These are phyloP conservation scores for Trypethelium eluteriae DNA, from an alignment of 495 filamentous ascomycete species.

Conservation along the genomic window DNA sequence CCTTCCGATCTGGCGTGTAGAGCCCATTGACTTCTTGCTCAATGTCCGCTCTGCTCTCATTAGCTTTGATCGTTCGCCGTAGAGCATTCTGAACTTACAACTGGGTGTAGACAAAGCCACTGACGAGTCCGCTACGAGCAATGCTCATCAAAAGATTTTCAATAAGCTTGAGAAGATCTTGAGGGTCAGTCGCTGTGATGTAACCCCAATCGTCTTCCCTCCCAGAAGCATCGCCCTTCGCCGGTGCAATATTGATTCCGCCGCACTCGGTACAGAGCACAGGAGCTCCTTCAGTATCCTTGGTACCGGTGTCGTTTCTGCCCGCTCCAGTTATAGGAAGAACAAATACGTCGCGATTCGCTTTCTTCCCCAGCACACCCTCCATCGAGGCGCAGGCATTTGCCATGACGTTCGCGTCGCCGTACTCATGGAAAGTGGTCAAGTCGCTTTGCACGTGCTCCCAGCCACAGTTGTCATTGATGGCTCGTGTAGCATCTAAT, in stretches of 20 bases:
- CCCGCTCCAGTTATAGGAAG: conserved; percentile 32
- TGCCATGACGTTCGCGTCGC: conserved; percentile 43
- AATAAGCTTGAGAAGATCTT: conserved; percentile 27
- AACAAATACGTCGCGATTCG: conserved; percentile 43
- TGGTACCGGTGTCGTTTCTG: conserved; percentile 37
- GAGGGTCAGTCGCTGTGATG: conserved; percentile 27
- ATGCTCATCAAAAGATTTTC: conserved; percentile 28
- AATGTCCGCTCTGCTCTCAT: conserved; percentile 26
- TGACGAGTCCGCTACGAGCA: conserved; percentile 24
- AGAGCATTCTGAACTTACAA: conserved; percentile 17
- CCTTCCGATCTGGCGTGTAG: conserved; percentile 28
- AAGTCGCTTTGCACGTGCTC: conserved; percentile 53
- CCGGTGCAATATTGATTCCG: conserved; percentile 50
- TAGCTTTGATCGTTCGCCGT: background rate
- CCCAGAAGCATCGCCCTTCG: conserved; percentile 25
- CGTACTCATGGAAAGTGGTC: conserved; percentile 56
- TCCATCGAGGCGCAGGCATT: conserved; percentile 41
- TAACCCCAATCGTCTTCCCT: conserved; percentile 30
- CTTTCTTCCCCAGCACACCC: conserved; percentile 43
- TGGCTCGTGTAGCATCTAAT: conserved; percentile 49
- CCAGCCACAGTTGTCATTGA: conserved; percentile 62
- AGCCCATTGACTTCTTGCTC: conserved; percentile 34
- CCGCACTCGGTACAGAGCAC: conserved; percentile 54
- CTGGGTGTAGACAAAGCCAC: conserved; percentile 34
- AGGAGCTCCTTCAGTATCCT: conserved; percentile 44